Conservation (phyloP, 768 basidiomycete species). For the Podaxis mareebaensis region DNA sequence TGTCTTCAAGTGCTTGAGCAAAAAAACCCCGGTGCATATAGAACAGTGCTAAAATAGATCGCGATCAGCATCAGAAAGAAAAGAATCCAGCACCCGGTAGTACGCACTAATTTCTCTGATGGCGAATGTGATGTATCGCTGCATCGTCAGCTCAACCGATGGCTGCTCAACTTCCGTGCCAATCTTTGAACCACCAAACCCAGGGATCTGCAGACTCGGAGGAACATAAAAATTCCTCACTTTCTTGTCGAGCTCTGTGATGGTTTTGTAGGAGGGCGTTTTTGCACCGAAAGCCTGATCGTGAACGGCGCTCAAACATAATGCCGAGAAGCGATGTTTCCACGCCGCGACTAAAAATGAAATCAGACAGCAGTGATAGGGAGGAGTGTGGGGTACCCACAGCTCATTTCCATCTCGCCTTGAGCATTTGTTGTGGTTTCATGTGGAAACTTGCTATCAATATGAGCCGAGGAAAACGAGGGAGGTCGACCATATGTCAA, state of each 20-base stretch:
- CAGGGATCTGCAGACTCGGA: conserved; percentile 62
- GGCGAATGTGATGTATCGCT: conserved; percentile 64
- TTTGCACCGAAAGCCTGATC: conserved; percentile 70
- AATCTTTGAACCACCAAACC: conserved; percentile 54
- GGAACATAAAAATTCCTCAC: conserved; percentile 66
- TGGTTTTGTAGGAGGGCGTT: conserved; percentile 57
- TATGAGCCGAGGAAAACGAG: conserved; percentile 56
- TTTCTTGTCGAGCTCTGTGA: conserved; percentile 67
- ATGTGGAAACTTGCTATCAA: conserved; percentile 56
- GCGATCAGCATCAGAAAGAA: neutral
- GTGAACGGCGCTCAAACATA: conserved; percentile 64
- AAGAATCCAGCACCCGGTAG: neutral
- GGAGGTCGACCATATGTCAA: conserved; percentile 73
- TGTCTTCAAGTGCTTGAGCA: conserved; percentile 66
- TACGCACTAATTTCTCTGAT: conserved; percentile 67
- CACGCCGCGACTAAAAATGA: conserved; percentile 54
- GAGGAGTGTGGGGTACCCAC: conserved; percentile 36
- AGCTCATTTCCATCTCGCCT: conserved; percentile 62
- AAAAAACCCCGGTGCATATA: conserved; percentile 80
- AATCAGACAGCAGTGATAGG: conserved; percentile 12
- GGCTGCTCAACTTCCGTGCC: conserved; percentile 44
- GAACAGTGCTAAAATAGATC: conserved; percentile 49
- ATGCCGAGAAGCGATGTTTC: conserved; percentile 67
- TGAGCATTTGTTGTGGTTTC: conserved; percentile 41
- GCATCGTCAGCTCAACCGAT: conserved; percentile 61